A percentile compares a stretch with the other conserved stretches of the same genome.
phyloP scores from a whole-genome alignment of 2,329 filamentous ascomycete genomes.

The Alternaria angustiovoidea region DNA sequence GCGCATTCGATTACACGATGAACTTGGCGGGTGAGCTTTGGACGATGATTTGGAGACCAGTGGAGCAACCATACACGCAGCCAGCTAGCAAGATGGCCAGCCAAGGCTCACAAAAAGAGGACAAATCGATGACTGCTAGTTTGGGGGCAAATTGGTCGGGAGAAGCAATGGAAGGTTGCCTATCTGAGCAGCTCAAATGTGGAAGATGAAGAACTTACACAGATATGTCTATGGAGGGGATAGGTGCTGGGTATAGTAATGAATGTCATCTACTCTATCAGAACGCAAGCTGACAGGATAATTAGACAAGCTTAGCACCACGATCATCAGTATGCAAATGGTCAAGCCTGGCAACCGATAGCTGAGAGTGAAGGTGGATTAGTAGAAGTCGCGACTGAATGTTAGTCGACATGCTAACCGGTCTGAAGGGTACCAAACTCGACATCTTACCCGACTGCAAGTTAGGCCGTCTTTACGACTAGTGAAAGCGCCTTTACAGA shows the following conservation, averaged over 20 bases:
- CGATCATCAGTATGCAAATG: not conserved
- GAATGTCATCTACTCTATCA: not conserved
- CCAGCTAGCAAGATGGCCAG: not conserved
- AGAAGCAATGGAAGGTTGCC: not conserved
- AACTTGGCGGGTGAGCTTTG: constrained; percentile 25
- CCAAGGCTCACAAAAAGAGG: not conserved
- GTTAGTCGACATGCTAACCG: not conserved
- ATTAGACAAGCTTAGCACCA: too few species aligned
- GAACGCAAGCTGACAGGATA: not conserved
- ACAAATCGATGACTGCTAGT: not conserved
- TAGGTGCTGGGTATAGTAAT: not conserved
- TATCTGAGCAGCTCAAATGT: not conserved
- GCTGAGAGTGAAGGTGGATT: not conserved
- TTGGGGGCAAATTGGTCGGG: not conserved
- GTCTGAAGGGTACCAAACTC: not conserved
- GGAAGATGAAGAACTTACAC: not conserved
- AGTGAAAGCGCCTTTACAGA: not conserved
- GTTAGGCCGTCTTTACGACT: not conserved
- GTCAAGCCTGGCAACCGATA: not conserved
- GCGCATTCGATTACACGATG: constrained; percentile 23
- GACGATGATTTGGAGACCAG: constrained; percentile 22
- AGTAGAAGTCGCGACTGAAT: not conserved
- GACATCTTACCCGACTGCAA: not conserved
- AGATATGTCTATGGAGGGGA: not conserved
- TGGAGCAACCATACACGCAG: not conserved